Base-by-base conservation (phyloP, 192 early-diverging fungal genomes). In the Entophlyctis luteolus region DNA sequence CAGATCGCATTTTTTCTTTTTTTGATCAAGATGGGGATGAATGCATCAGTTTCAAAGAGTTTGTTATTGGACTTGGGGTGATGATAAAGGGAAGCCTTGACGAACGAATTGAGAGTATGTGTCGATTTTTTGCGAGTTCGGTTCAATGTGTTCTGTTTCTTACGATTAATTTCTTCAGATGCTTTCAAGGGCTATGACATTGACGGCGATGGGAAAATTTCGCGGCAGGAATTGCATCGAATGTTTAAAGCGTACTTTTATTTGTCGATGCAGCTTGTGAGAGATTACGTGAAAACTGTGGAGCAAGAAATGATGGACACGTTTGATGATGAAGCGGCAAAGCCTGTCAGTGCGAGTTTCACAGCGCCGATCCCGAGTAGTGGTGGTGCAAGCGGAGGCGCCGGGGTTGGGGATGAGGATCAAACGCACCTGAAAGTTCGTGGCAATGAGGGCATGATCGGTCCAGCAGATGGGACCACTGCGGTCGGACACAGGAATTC, bases 221-320 rank as follows among this genome's bases (percentile, higher is more conserved):
- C 91, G 10, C 79, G 88, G 25, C 85, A 90, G 16, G 95, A 97
- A 56, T 75, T 98, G 8, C 87, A 89, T 39, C 75, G 77, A 23
- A 93, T 97, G 83, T 91, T 96, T 73, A 94, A 94, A 71, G 89
- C 96, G 4, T 97, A 96, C 62, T 90, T 94, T 49, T 86, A 92
- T 67, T 78, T 94, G 0, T 91, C 89, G 2, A 93, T 91, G 85
- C 90, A 93, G 57, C 80, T 95, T 25, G 91, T 97, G 2, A 79
- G 88, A 6, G 93, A 90, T 68, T 88, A 93, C 60, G 92, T 95
- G 4, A 92, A 89, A 48, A 83, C 89, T 0, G 89, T 93, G 78
- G 94, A 97, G 58, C 89, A 90, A 49, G 91, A 89, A 34, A 84
- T 96, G 73, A 87, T 95, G 80, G 86, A 91, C 68, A 75, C 83